phyloP scores from a whole-genome alignment of 108 stramenopile genomes.

The Aurantiochytrium sp. region DNA sequence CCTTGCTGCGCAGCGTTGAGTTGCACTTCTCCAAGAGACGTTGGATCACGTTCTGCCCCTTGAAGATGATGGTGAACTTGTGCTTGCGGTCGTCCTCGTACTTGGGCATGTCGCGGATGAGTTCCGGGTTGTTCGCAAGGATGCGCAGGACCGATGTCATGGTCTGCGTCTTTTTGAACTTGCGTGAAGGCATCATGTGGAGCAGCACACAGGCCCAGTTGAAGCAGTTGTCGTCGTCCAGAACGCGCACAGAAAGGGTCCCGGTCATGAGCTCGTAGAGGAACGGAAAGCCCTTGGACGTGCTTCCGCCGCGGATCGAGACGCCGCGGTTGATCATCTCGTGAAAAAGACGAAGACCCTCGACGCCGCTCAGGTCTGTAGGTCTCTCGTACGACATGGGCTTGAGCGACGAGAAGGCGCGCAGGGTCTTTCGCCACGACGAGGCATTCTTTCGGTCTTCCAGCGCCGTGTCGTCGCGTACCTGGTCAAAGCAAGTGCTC shows the following conservation, averaged over 20 bases:
- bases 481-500: neutral
- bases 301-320: slow-evolving; percentile 69
- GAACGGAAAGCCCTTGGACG: slow-evolving; percentile 81
- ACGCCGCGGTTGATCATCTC: slow-evolving; percentile 73
- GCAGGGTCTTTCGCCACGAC: slow-evolving; percentile 4
- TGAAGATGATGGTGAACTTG: slow-evolving; percentile 88
- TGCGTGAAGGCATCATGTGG: slow-evolving; percentile 75
- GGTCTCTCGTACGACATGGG: slow-evolving; percentile 44
- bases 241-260: slow-evolving; percentile 80
- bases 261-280: slow-evolving; percentile 88
- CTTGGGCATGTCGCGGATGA: slow-evolving; percentile 80
- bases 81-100: slow-evolving; percentile 87
- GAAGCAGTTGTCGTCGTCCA: slow-evolving; percentile 82
- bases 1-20: neutral
- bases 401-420: slow-evolving; percentile 26
- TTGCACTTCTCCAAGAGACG: slow-evolving; percentile 62
- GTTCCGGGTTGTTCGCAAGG: slow-evolving; percentile 78
- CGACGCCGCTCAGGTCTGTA: slow-evolving; percentile 55
- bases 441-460: slow-evolving; percentile 22
- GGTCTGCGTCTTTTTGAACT: slow-evolving; percentile 75
- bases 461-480: slow-evolving; percentile 17
- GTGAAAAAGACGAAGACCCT: slow-evolving; percentile 79
- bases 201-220: slow-evolving; percentile 87
- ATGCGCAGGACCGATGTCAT: slow-evolving; percentile 87
- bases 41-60: slow-evolving; percentile 83